Percentiles rank a stretch among this genome's conserved stretches.
Evolutionary conservation across 2,329 filamentous ascomycete species (phyloP).

Genomic region (Didymella sp.): DNA sequence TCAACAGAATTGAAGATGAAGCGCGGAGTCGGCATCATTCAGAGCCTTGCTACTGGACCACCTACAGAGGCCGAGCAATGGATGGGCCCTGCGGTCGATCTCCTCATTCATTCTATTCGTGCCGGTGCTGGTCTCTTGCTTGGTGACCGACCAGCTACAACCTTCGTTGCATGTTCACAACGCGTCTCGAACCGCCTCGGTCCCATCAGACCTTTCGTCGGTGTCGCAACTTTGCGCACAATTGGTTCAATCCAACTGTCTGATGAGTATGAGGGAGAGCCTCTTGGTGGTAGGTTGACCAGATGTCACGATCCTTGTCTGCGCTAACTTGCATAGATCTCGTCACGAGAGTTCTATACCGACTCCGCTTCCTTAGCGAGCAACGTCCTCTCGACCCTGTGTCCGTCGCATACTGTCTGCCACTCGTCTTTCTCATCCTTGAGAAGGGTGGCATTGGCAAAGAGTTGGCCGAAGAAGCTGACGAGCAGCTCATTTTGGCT

Average conservation of each 20-base stretch:
- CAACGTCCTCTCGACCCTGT: slow-evolving; percentile 92
- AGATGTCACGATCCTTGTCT: not conserved
- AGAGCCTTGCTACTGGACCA: slow-evolving; percentile 80
- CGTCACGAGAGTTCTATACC: slow-evolving; percentile 87
- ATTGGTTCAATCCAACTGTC: slow-evolving; percentile 76
- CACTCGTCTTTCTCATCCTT: slow-evolving; percentile 80
- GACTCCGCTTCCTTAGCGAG: slow-evolving; percentile 86
- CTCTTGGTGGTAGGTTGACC: slow-evolving; percentile 65
- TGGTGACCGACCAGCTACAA: slow-evolving; percentile 76
- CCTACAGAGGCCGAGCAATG: slow-evolving; percentile 88
- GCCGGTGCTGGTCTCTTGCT: slow-evolving; percentile 83
- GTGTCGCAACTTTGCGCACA: slow-evolving; percentile 82
- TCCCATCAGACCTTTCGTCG: slow-evolving; percentile 79
- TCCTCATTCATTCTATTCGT: slow-evolving; percentile 75
- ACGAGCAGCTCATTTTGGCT: slow-evolving; percentile 87
- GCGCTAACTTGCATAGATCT: slow-evolving; percentile 52
- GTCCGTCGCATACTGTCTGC: slow-evolving; percentile 85
- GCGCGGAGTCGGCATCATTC: slow-evolving; percentile 86
- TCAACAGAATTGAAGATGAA: slow-evolving; percentile 73
- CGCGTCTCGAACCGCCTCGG: slow-evolving; percentile 78
- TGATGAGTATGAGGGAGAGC: slow-evolving; percentile 75
- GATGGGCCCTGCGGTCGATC: slow-evolving; percentile 81
- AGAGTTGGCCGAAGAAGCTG: slow-evolving; percentile 73
- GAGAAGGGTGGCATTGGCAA: slow-evolving; percentile 78
- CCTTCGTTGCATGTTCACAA: slow-evolving; percentile 81